Conservation (phyloP, 1,139 yeast species). For the Wickerhamomyces sp. region DNA sequence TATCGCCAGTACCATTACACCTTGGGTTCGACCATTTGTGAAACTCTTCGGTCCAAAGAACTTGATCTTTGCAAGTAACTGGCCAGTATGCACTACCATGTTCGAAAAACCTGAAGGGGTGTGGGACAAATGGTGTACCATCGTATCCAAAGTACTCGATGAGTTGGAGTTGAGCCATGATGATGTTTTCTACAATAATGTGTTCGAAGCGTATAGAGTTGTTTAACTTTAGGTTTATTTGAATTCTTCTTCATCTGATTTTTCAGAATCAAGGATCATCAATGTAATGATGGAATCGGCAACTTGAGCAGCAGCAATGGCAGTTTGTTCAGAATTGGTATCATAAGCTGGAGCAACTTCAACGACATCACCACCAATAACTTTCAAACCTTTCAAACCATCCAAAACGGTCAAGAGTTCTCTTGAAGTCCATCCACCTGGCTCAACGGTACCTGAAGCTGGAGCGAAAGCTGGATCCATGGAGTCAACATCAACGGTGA, state of each 20-base stretch:
- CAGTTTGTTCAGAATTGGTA: slow-evolving; percentile 42
- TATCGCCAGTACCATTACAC: slow-evolving; percentile 14
- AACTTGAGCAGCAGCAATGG: slow-evolving; percentile 51
- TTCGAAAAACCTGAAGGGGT: slow-evolving; percentile 16
- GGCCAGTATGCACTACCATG: slow-evolving; percentile 35
- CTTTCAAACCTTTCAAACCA: slow-evolving; percentile 42
- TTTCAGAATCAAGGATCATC: slow-evolving; percentile 24
- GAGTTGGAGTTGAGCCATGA: slow-evolving; percentile 3
- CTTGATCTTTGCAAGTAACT: slow-evolving; percentile 39
- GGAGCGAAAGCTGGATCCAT: slow-evolving; percentile 53
- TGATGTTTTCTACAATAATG: slow-evolving; percentile 8
- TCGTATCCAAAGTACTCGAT: slow-evolving; percentile 10
- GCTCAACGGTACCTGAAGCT: slow-evolving; percentile 57
- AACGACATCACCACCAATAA: slow-evolving; percentile 55
- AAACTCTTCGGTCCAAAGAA: slow-evolving; percentile 29
- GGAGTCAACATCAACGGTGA: slow-evolving; percentile 50
- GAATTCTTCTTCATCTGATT: too few species aligned
- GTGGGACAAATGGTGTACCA: slow-evolving; percentile 16
- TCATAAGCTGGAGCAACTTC: slow-evolving; percentile 55
- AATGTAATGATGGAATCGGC: slow-evolving; percentile 42
- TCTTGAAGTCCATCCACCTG: slow-evolving; percentile 51
- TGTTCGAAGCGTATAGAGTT: slow-evolving; percentile 11
- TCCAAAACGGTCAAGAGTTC: slow-evolving; percentile 43
- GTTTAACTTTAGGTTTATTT: too few species aligned
- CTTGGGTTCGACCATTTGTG: slow-evolving; percentile 29